Evolutionary conservation across 768 basidiomycete genomes (phyloP), one percentile per base, ranked within the genome.

Genomic region (Lyophyllum shimeji): DNA sequence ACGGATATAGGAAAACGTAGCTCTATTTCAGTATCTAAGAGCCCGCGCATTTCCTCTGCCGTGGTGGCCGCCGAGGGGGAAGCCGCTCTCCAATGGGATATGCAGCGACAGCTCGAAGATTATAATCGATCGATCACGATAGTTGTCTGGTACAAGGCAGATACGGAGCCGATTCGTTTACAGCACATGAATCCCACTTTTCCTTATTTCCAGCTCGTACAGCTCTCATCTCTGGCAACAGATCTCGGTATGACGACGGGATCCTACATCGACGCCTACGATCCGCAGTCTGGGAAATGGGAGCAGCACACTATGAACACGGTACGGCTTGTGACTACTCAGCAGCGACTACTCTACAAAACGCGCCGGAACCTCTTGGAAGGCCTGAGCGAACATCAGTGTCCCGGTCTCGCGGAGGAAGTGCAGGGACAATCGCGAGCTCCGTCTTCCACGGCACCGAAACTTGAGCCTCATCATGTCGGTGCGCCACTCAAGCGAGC

Each of bases 61-160:
- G 25, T 25, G 18, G 37, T 46, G 12, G 29, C 49, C 57, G 8
- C 52, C 9, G 29, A 29, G 9, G 29, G 29, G 5, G 9, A 29
- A 29, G 29, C 29, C n/a, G 29, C 9, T 9, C 5, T 29, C 29
- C 29, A 29, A 9, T 29, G 29, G 71, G 73, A 75, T 48, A 74
- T 76, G 63, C 71, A 74, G 55, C 66, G 72, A 43, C 76, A 78
- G 42, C 60, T 76, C 33, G 75, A 76, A 27, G 77, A 76, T 44
- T 77, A 74, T 53, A 76, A 73, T 47, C 78, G 83, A 31, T 82
- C 85, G 5, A 77, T 86, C 8, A 87, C 84, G 1, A 76, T 88
- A 56, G 78, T 88, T 50, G 80, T 87, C 56, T 88, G 86, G 86
- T 86, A 86, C 72, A 82, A 85, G 72, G 83, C 84, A 57, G 74